These are phyloP conservation scores for Podospora bellae-mahoneyi DNA, from an alignment of 495 filamentous ascomycete genomes.

Conservation along the genomic window DNA sequence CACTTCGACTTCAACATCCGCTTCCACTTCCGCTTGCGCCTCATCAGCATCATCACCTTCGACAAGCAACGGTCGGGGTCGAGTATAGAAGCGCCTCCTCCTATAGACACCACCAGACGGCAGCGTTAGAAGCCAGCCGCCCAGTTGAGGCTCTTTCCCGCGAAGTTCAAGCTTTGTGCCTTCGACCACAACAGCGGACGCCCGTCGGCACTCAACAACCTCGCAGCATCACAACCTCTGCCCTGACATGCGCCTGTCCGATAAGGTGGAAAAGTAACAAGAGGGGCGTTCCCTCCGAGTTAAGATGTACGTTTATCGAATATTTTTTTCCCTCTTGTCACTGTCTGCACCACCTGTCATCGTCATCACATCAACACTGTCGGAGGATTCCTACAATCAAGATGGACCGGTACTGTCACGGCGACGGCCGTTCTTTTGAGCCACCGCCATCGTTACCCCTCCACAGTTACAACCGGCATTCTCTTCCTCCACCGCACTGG, in stretches of 20 bases:
- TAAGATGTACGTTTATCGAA: neutral
- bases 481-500: neutral
- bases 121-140: neutral
- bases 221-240: neutral
- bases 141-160: neutral
- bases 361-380: neutral
- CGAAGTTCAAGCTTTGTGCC: neutral
- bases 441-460: too few relatives aligned
- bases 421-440: too few relatives aligned
- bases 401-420: neutral
- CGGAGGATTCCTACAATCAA: neutral
- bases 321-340: neutral
- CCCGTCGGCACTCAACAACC: neutral
- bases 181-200: neutral
- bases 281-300: constrained; percentile 10
- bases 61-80: neutral
- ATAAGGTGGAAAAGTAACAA: neutral
- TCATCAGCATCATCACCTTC: neutral
- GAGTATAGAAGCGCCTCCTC: neutral
- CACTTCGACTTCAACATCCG: neutral
- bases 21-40: neutral
- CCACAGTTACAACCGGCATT: neutral
- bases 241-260: neutral
- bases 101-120: neutral
- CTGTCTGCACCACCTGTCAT: neutral